A percentile compares a stretch with the other conserved stretches of the same genome.
Evolutionary conservation across 768 basidiomycete species (phyloP).

Genomic region (Naganishia vishniacii): DNA sequence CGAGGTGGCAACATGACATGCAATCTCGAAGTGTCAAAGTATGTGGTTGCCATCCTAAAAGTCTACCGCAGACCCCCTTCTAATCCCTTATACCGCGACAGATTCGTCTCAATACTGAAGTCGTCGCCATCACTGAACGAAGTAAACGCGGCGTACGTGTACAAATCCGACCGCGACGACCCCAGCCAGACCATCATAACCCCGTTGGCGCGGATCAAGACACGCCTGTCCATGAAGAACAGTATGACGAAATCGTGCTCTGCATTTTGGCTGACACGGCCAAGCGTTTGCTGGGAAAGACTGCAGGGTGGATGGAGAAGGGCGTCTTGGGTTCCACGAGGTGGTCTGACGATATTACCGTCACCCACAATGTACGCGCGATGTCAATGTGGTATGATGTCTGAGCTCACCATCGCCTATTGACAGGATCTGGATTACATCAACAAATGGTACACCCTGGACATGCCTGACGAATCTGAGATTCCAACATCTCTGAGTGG

Average conservation of each 20-base stretch:
- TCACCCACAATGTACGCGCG: slow-evolving; percentile 53
- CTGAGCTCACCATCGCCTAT: background rate
- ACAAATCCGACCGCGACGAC: slow-evolving; percentile 39
- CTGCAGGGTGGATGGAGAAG: slow-evolving; percentile 51
- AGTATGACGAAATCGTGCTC: slow-evolving; percentile 54
- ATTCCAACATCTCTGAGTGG: slow-evolving; percentile 45
- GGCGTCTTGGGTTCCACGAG: slow-evolving; percentile 53
- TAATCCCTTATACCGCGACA: slow-evolving; percentile 6
- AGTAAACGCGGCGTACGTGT: slow-evolving; percentile 43
- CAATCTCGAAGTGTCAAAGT: slow-evolving; percentile 49
- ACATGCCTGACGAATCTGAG: slow-evolving; percentile 40
- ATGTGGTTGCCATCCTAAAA: no score
- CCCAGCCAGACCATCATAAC: slow-evolving; percentile 48
- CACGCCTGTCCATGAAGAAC: slow-evolving; percentile 44
- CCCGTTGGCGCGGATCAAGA: slow-evolving; percentile 47
- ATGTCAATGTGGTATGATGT: background rate
- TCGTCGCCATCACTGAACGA: slow-evolving; percentile 40
- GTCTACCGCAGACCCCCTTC: slow-evolving; percentile 24
- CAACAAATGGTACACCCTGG: slow-evolving; percentile 47
- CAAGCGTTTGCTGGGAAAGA: slow-evolving; percentile 51
- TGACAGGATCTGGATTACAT: slow-evolving; percentile 49
- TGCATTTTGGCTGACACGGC: slow-evolving; percentile 53
- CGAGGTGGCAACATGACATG: slow-evolving; percentile 46
- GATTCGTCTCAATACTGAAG: slow-evolving; percentile 49
- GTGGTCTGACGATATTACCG: slow-evolving; percentile 52